A percentile compares a stretch with the other conserved stretches of the same genome.
Conservation (phyloP, 768 basidiomycete genomes). For the Roridomyces roridus region DNA sequence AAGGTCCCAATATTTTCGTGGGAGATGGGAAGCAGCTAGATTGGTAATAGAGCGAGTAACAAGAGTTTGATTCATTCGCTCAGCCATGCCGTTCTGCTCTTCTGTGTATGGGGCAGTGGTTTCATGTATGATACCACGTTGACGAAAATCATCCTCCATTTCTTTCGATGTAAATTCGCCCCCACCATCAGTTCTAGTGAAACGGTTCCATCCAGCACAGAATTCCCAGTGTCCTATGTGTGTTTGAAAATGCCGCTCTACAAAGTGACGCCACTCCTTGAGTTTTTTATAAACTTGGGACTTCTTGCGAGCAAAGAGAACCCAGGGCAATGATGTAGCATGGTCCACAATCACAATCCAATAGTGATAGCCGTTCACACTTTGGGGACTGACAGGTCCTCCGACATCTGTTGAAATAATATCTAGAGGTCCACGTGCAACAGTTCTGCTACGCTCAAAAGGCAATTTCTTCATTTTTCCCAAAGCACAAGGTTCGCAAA, state of each 20-base stretch:
- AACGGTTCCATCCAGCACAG: background rate
- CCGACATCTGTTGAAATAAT: constrained; percentile 22
- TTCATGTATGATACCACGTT: constrained; percentile 25
- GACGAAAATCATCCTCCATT: constrained; percentile 15
- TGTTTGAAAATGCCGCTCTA: background rate
- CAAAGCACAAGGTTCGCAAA: constrained; percentile 26
- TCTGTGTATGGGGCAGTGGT: constrained; percentile 29
- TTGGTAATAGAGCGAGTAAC: constrained; percentile 15
- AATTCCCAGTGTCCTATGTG: constrained; percentile 3
- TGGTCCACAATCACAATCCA: constrained; percentile 26
- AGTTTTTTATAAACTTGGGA: background rate
- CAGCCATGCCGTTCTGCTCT: constrained; percentile 32
- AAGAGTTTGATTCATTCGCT: constrained; percentile 26
- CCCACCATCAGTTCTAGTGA: constrained; percentile 25
- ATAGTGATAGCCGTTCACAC: constrained; percentile 7
- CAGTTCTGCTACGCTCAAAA: background rate
- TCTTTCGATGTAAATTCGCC: constrained; percentile 26
- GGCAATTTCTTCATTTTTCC: constrained; percentile 25
- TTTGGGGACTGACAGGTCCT: constrained; percentile 20
- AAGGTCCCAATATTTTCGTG: constrained; percentile 16
- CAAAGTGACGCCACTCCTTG: background rate
- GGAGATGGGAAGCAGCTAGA: constrained; percentile 14
- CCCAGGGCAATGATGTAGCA: background rate
- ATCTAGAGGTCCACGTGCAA: constrained; percentile 5
- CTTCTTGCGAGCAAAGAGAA: constrained; percentile 1